phyloP scores from a whole-genome alignment of 176 grass and related monocot genomes.

The Poa pratensis region DNA sequence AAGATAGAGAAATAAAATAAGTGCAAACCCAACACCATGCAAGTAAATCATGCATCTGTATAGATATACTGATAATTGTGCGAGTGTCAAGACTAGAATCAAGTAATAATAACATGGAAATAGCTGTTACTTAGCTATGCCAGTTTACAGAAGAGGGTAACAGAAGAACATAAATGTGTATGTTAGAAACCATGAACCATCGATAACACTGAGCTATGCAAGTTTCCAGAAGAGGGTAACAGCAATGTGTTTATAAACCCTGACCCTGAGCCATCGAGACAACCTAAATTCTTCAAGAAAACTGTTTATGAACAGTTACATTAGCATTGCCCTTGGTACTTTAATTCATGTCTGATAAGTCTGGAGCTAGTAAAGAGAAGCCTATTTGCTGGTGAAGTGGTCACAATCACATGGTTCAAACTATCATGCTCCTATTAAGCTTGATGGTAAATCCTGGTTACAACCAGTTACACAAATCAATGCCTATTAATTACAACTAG shows the following conservation, averaged over 20 bases:
- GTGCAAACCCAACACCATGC: slow-evolving; percentile 1
- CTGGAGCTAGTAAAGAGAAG: slow-evolving; percentile 7
- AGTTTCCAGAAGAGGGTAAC: slow-evolving; percentile 21
- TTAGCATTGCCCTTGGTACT: slow-evolving; percentile 6
- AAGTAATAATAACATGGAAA: slow-evolving; percentile 22
- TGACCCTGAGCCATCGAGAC: slow-evolving; percentile 37
- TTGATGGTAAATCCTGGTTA: slow-evolving; percentile 36
- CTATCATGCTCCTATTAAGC: slow-evolving; percentile 12
- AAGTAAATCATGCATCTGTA: slow-evolving; percentile 16
- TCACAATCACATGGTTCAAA: slow-evolving; percentile 31
- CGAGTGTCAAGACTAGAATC: slow-evolving; percentile 22
- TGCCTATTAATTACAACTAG: slow-evolving; percentile 24
- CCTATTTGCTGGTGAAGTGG: background rate
- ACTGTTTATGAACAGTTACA: slow-evolving; percentile 5
- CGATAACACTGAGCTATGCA: background rate
- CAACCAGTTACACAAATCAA: slow-evolving; percentile 15
- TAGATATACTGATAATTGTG: background rate
- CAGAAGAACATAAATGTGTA: slow-evolving; percentile 27
- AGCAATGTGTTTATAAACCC: slow-evolving; percentile 36
- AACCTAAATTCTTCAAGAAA: slow-evolving; percentile 55
- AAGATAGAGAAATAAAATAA: slow-evolving; percentile 23
- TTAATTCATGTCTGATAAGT: slow-evolving; percentile 25
- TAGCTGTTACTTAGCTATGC: slow-evolving; percentile 9
- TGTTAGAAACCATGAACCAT: slow-evolving; percentile 45
- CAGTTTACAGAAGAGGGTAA: slow-evolving; percentile 15